Evolutionary conservation across 805 yeast genomes (phyloP), one percentile per base, ranked within the genome.

Genomic region (Millerago galiae): DNA sequence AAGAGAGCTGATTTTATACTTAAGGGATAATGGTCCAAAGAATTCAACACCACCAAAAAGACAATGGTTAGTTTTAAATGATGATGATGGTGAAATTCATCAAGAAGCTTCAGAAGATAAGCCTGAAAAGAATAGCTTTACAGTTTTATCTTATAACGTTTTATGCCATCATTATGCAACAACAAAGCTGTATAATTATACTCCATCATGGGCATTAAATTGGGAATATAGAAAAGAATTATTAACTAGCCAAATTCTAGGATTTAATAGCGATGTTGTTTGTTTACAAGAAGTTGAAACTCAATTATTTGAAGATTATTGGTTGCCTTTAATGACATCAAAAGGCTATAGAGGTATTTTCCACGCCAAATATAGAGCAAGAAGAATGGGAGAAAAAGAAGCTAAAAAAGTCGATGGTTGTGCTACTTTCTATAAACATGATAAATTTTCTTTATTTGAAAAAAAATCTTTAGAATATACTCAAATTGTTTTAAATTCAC

Each of bases 231-330:
- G 99, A 63, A 77, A 83, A 56, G 81, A 84, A 47, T 69, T 77
- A 33, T 71, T 93, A 49, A 78, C 80, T 43, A 78, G 83, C 48
- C 95, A 93, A 61, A 72, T 93, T 13, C 55, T 80, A 35, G 68
- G 71, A 11, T 74, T 69, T 50, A 72, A 76, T 43, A 74, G 90
- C 21, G 97, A 93, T 61, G 70, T 93, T 30, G 63, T 93, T 17
- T 90, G 98, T 69, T 68, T 93, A 64, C 99, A 93, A 70, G 99
- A 93, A 65, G 97, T 93, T 38, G 98, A 93, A 62, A 79, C 90
- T 0, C 77, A 78, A 47, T 81, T 93, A 0, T 87, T 71, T 63
- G 91, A 88, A 53, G 95, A 89, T 34, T 83, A 78, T 60, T 89
- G 96, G 95, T 66, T 71, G 4, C 95, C 95, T 14, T 56, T 79